These are phyloP conservation scores for Naematelia encephala DNA, from an alignment of 768 basidiomycete species.

Conservation along the genomic window DNA sequence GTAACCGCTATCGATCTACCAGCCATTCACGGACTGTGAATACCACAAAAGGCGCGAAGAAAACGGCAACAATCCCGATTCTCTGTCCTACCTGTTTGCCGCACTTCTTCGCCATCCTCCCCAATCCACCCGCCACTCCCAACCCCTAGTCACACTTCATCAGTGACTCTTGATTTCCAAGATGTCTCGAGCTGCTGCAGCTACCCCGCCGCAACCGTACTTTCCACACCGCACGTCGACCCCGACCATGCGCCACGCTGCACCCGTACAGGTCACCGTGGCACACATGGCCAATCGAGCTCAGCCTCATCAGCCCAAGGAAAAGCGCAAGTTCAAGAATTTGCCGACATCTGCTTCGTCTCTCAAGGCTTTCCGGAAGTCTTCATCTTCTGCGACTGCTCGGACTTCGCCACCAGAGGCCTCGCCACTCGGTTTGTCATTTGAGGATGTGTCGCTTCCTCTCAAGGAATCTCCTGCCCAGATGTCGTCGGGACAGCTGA, in stretches of 20 bases:
- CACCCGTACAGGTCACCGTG: constrained; percentile 5
- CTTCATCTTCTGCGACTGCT: not conserved
- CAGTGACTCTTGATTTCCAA: not conserved
- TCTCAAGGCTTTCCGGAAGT: not conserved
- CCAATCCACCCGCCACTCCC: constrained; percentile 15
- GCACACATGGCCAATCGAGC: not conserved
- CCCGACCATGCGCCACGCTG: constrained; percentile 35
- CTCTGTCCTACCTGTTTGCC: constrained; percentile 35
- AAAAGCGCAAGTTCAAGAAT: constrained; percentile 15
- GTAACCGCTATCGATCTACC: not conserved
- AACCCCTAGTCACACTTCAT: not conserved
- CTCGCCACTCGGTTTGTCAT: constrained; percentile 8
- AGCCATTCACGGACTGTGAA: constrained; percentile 3
- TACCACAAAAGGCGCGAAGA: constrained; percentile 32
- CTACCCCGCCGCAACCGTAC: constrained; percentile 37
- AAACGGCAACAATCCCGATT: constrained; percentile 29
- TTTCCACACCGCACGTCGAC: constrained; percentile 38
- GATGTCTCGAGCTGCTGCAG: constrained; percentile 41
- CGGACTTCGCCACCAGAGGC: not conserved
- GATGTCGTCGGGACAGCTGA: not conserved
- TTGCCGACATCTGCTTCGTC: constrained; percentile 1
- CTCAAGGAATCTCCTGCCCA: not conserved
- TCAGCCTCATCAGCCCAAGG: constrained; percentile 5
- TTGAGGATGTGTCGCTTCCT: constrained; percentile 2
- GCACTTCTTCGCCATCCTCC: constrained; percentile 45